phyloP scores from a whole-genome alignment of 2,329 filamentous ascomycete species.

The Didymella lethalis region DNA sequence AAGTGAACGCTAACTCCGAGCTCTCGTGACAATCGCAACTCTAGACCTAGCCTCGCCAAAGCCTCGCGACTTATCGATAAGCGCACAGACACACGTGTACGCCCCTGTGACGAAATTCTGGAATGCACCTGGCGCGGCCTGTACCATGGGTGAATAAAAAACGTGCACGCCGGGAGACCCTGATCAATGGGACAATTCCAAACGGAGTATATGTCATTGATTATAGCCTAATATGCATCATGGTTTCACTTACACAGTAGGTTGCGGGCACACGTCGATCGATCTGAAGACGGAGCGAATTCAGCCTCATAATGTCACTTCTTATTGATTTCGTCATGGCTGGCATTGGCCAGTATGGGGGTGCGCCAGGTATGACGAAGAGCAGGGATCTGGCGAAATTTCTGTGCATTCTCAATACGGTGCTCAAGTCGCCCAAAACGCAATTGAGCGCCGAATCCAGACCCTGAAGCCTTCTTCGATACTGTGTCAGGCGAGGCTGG shows the following conservation, averaged over 20 bases:
- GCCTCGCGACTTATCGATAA: constrained; percentile 17
- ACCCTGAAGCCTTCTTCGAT: background rate
- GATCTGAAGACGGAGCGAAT: constrained; percentile 1
- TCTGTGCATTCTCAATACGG: constrained; percentile 5
- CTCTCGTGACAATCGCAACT: background rate
- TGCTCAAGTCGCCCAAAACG: background rate
- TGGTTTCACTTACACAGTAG: background rate
- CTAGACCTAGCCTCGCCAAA: background rate
- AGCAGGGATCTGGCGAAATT: constrained; percentile 11
- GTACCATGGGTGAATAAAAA: constrained; percentile 1
- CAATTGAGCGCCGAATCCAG: background rate
- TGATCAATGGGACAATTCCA: constrained; percentile 1
- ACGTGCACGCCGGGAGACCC: constrained; percentile 1
- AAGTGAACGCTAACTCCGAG: constrained; percentile 5
- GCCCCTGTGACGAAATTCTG: background rate
- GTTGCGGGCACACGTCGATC: background rate
- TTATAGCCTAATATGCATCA: background rate
- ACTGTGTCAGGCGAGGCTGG: constrained; percentile 4
- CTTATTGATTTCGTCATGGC: constrained; percentile 18
- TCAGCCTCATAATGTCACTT: constrained; percentile 4
- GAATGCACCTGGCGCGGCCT: background rate
- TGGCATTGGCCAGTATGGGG: background rate
- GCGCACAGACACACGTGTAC: background rate
- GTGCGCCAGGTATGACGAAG: constrained; percentile 6
- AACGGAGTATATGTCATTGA: background rate